These are phyloP conservation scores for Rosa multiflora DNA, from an alignment of 306 rosid species.

Conservation along the genomic window DNA sequence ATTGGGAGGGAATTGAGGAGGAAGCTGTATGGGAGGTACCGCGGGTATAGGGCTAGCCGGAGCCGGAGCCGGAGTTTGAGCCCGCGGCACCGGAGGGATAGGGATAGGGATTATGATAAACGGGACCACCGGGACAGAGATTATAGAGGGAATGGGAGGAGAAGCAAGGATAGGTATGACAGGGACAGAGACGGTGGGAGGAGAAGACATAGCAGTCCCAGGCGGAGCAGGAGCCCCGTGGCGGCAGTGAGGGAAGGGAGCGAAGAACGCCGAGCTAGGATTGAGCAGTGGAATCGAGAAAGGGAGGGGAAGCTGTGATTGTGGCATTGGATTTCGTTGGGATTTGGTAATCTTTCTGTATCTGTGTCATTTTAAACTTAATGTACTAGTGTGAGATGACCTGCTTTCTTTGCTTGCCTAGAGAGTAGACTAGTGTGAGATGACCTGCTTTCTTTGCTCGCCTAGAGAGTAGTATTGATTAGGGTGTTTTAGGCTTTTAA, in stretches of 20 bases:
- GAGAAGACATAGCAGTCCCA: neutral
- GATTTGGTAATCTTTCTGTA: neutral
- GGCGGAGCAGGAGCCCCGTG: constrained; percentile 27
- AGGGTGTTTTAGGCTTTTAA: neutral
- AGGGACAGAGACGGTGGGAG: constrained; percentile 53
- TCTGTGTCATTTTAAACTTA: neutral
- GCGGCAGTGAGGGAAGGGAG: constrained; percentile 67
- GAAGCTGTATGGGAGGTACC: constrained; percentile 51
- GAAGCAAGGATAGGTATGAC: constrained; percentile 30
- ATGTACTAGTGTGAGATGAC: neutral
- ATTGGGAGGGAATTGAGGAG: constrained; percentile 72
- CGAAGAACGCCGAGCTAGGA: constrained; percentile 81
- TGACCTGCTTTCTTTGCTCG: neutral
- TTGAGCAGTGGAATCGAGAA: constrained; percentile 88
- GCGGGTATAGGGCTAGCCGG: constrained; percentile 34
- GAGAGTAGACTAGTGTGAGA: neutral
- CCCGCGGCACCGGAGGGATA: neutral
- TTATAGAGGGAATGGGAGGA: neutral
- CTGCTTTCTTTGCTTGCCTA: neutral
- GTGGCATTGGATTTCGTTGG: neutral
- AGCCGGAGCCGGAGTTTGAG: constrained; percentile 61
- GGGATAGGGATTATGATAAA: neutral
- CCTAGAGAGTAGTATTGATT: neutral
- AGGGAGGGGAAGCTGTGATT: constrained; percentile 31
- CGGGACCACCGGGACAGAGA: neutral